A percentile compares a stretch with the other conserved stretches of the same genome.
Conservation (phyloP, 371 early-diverging fungal species). For the Mortierella sp. region DNA sequence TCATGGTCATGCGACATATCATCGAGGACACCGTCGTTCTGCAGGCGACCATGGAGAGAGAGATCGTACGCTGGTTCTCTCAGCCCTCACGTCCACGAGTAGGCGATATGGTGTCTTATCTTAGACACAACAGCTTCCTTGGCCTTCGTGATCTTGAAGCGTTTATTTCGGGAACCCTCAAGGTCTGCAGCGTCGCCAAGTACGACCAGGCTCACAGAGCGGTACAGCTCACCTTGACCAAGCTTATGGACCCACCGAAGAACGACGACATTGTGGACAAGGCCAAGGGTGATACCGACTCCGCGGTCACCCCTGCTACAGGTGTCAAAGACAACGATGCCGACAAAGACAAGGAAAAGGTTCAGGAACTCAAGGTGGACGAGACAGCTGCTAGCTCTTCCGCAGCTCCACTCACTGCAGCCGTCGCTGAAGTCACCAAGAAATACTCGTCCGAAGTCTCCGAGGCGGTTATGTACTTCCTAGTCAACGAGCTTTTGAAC, state of each 20-base stretch:
- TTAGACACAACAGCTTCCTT: constrained; percentile 78
- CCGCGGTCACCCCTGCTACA: background rate
- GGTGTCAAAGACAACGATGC: constrained; percentile 27
- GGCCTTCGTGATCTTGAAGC: constrained; percentile 78
- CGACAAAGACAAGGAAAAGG: constrained; percentile 27
- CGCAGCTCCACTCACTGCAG: constrained; percentile 3
- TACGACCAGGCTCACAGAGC: constrained; percentile 69
- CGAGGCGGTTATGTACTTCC: constrained; percentile 60
- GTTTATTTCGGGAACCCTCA: constrained; percentile 76
- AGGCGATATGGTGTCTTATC: constrained; percentile 76
- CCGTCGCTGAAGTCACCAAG: constrained; percentile 37
- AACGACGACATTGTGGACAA: constrained; percentile 28
- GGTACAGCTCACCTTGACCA: constrained; percentile 65
- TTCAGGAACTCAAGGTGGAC: background rate
- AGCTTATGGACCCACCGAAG: constrained; percentile 4
- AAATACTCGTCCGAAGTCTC: constrained; percentile 61
- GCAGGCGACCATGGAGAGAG: constrained; percentile 77
- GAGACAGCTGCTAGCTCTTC: constrained; percentile 3
- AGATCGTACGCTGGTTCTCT: constrained; percentile 80
- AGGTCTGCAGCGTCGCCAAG: constrained; percentile 72
- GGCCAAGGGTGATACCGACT: constrained; percentile 24
- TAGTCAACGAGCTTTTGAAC: constrained; percentile 64
- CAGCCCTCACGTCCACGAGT: constrained; percentile 72
- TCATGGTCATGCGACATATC: constrained; percentile 90
- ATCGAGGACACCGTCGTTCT: constrained; percentile 82